A percentile compares a stretch with the other conserved stretches of the same genome.
Evolutionary conservation across 2,329 filamentous ascomycete genomes (phyloP).

Genomic region (Hortaea werneckii): DNA sequence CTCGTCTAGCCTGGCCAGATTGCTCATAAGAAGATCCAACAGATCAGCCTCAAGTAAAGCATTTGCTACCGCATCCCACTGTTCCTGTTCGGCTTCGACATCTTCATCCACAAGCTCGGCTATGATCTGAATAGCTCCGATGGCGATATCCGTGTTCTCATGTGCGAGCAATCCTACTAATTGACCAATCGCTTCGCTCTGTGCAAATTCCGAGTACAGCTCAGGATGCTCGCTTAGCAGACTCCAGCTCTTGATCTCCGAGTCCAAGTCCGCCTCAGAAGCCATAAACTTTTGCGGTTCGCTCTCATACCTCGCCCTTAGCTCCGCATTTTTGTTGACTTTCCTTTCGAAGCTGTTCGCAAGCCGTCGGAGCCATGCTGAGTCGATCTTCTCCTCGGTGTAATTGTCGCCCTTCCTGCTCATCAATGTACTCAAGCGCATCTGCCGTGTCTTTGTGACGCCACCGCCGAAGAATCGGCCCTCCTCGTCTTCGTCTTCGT

Average conservation of each 20-base stretch:
- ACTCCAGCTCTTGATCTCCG: conserved; percentile 75
- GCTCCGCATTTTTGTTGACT: conserved; percentile 81
- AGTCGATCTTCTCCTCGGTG: conserved; percentile 67
- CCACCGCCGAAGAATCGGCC: conserved; percentile 94
- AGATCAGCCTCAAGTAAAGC: conserved; percentile 56
- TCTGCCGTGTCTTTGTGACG: conserved; percentile 68
- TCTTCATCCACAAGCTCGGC: conserved; percentile 90
- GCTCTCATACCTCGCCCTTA: conserved; percentile 73
- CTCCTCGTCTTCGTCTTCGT: conserved; percentile 56
- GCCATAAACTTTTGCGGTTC: conserved; percentile 74
- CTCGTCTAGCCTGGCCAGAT: conserved; percentile 73
- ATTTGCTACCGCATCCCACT: conserved; percentile 68
- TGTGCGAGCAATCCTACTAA: conserved; percentile 77
- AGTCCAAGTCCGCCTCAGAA: conserved; percentile 80
- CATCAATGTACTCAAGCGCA: conserved; percentile 80
- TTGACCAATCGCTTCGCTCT: conserved; percentile 55
- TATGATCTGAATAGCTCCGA: conserved; percentile 80
- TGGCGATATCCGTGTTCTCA: conserved; percentile 94
- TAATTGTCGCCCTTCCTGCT: conserved; percentile 45
- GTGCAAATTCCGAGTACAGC: conserved; percentile 70
- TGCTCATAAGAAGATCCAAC: conserved; percentile 62
- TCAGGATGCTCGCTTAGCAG: conserved; percentile 79
- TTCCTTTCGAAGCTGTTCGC: conserved; percentile 79
- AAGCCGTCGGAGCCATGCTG: conserved; percentile 70
- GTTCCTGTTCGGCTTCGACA: conserved; percentile 64